phyloP scores from a whole-genome alignment of 2,329 filamentous ascomycete genomes.

The Aspergillus cejpii region DNA sequence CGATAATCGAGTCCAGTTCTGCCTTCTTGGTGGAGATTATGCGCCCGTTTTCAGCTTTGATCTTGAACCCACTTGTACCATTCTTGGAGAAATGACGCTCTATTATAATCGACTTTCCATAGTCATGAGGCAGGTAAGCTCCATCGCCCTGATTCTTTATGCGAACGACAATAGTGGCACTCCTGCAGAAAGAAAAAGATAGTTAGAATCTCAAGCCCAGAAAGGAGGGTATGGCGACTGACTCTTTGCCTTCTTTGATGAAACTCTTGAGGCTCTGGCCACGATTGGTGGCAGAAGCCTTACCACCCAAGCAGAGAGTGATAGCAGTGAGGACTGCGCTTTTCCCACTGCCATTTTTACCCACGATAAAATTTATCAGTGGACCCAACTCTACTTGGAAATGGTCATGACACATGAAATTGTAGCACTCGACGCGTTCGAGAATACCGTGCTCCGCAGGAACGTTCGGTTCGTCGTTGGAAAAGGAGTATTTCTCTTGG shows the following conservation, averaged over 20 bases:
- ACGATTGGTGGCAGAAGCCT: constrained; percentile 86
- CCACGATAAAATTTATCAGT: constrained; percentile 95
- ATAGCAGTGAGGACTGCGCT: constrained; percentile 91
- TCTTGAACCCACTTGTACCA: constrained; percentile 74
- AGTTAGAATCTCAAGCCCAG: constrained; percentile 6
- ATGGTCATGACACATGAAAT: constrained; percentile 93
- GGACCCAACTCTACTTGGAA: constrained; percentile 82
- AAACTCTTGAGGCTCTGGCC: constrained; percentile 83
- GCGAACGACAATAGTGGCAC: constrained; percentile 65
- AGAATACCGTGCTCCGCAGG: constrained; percentile 80
- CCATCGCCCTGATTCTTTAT: constrained; percentile 86
- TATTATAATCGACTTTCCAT: constrained; percentile 79
- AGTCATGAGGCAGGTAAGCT: constrained; percentile 75
- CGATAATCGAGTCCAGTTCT: constrained; percentile 86
- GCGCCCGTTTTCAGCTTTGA: constrained; percentile 66
- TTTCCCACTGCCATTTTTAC: constrained; percentile 95
- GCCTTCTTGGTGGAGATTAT: constrained; percentile 74
- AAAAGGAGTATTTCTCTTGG: constrained; percentile 43
- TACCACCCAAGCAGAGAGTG: constrained; percentile 89
- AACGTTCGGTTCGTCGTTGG: constrained; percentile 58
- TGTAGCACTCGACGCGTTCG: constrained; percentile 75
- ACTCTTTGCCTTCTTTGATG: constrained; percentile 81
- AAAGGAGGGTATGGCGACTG: constrained; percentile 33
- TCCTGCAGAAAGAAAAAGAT: constrained; percentile 25
- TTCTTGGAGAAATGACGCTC: constrained; percentile 76